Base-by-base conservation (phyloP, 2,329 filamentous ascomycete species). In the Aquanectria penicillioides region DNA sequence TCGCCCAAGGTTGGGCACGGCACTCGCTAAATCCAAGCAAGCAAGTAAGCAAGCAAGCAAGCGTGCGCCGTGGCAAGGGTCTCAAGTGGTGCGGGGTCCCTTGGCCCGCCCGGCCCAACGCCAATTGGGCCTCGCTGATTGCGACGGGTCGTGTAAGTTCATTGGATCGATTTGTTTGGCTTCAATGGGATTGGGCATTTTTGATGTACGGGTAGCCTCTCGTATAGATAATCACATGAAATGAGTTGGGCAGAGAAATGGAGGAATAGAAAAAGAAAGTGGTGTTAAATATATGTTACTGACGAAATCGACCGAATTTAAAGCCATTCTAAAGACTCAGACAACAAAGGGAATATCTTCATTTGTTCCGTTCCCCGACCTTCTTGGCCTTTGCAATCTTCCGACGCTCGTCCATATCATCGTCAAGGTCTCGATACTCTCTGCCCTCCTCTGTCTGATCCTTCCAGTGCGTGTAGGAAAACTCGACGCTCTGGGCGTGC, bases 341-440 rank as follows among this genome's bases (percentile, higher is more conserved):
- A 12, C 28, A 23, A 20, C 41, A 46, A n/a, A n/a, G n/a, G n/a
- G n/a, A n/a, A n/a, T n/a, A n/a, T n/a, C 4, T 37, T 23, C 8
- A 40, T 26, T 11, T 15, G 41, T 28, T 38, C 29, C 18, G 28
- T 36, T 18, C 11, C 18, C 29, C 47, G 8, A 46, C 53, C 41
- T 9, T 25, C 33, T 28, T 34, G 13, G 52, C 26, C 33, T 38
- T 25, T n/a, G 43, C 50, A 15, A 48, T 44, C 11, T 47, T 25
- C 29, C 38, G 38, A 28, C 64, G 53, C 25, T 25, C 48, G 29
- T 33, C 48, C 62, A 70, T 52, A 18, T 68, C 68, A 52, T 71
- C 70, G 11, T 71, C 73, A 12, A 75, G 57, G 54, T 78, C 76
- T n/a, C 68, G 57, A 57, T 75, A 73, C 6, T 65, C 49, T 31